Evolutionary conservation across 2,329 filamentous ascomycete species (phyloP), one percentile per base, ranked within the genome.

Genomic region (Scedosporium boydii): DNA sequence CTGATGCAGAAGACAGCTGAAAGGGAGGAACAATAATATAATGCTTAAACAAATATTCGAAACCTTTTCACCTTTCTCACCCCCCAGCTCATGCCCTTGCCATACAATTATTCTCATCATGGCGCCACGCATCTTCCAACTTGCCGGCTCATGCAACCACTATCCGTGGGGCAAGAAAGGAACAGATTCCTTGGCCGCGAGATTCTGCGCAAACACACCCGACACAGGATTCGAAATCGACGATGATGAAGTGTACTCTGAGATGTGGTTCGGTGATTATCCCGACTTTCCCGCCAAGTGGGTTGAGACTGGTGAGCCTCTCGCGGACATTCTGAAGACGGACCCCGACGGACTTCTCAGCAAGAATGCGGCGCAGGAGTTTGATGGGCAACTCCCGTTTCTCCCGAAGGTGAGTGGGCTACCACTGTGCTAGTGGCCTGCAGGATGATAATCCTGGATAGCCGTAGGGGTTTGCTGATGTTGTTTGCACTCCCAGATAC

Each of bases 241-340:
- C 23, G 82, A 89, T 62, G 77, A 80, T 63, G 80, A 85, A 67
- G 73, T 77, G 6, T 92, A 92, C 69, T 79, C 79, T 0, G 79
- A 81, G 81, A 85, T 88, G 80, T 91, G 88, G 88, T 88, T 91
- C 77, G 88, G 87, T 3, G 90, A 89, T 55, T 91, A 92, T 69
- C 87, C 88, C 0, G 84, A 84, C 46, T 82, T 87, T 27, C 88
- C 88, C 0, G 88, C 86, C 1, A 83, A 84, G 61, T 77, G 89
- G 1, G 74, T 88, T 16, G 76, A 78, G 23, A 87, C 83, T 0
- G 85, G 84, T 29, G 82, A 90, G 70, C 76, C 82, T 29, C 80
- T 93, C 1, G 81, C 85, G 65, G 81, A 88, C 23, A 81, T 89
- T 16, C 74, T 92, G 38, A 80, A 88, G 65, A 76, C 76, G 62